Percentiles rank a stretch among this genome's conserved stretches.
phyloP scores from a whole-genome alignment of 75 land plant species.

The Selaginella tamariscina region DNA sequence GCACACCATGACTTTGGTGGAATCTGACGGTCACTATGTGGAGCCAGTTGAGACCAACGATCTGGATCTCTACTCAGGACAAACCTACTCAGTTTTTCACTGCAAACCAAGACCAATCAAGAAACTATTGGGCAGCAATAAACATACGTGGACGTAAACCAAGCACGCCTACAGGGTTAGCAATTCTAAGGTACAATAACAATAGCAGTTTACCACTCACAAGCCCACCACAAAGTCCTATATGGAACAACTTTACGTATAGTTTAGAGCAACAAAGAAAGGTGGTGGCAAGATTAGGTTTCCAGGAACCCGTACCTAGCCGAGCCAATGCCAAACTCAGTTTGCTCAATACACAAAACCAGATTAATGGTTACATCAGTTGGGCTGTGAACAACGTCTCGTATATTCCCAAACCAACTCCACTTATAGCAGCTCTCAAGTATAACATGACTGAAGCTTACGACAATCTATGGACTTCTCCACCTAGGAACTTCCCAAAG shows the following conservation, averaged over 20 bases:
- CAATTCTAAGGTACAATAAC: slow-evolving; percentile 45
- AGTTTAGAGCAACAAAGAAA: slow-evolving; percentile 38
- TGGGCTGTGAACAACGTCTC: slow-evolving; percentile 92
- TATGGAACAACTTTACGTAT: slow-evolving; percentile 51
- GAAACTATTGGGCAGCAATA: slow-evolving; percentile 60
- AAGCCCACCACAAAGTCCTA: slow-evolving; percentile 42
- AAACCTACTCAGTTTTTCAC: slow-evolving; percentile 72
- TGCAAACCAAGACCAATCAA: slow-evolving; percentile 41
- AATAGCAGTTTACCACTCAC: slow-evolving; percentile 31
- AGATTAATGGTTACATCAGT: slow-evolving; percentile 41
- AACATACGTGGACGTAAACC: slow-evolving; percentile 67
- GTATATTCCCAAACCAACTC: slow-evolving; percentile 44
- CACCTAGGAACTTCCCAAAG: slow-evolving; percentile 33
- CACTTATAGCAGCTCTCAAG: slow-evolving; percentile 52
- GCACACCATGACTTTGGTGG: slow-evolving; percentile 74
- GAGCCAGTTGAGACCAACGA: slow-evolving; percentile 44
- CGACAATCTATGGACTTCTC: slow-evolving; percentile 17
- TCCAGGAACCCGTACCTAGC: slow-evolving; percentile 30
- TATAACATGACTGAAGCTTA: slow-evolving; percentile 28
- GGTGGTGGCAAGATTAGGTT: slow-evolving; percentile 22
- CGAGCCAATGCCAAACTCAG: slow-evolving; percentile 26
- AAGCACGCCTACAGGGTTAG: slow-evolving; percentile 42
- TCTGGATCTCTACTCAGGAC: slow-evolving; percentile 78
- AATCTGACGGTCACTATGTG: slow-evolving; percentile 74
- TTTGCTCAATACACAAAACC: slow-evolving; percentile 76